Evolutionary conservation across 2,329 filamentous ascomycete genomes (phyloP).

Genomic region (Orbilia brochopaga): DNA sequence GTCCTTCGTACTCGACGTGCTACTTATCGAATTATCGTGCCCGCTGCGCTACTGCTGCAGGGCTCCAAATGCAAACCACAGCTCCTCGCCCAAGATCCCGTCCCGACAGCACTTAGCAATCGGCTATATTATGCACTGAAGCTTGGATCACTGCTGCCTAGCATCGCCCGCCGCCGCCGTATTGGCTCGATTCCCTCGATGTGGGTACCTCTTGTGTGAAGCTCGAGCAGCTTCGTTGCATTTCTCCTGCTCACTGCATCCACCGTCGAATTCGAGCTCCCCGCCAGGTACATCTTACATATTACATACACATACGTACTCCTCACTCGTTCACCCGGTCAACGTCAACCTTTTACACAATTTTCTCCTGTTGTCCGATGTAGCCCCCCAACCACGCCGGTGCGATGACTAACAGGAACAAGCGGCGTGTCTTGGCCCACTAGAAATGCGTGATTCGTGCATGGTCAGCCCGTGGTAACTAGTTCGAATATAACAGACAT

Average conservation of each 20-base stretch:
- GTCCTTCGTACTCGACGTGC: no score
- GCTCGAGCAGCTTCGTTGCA: conserved; percentile 5
- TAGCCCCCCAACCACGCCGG: conserved; percentile 24
- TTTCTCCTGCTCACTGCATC: conserved; percentile 25
- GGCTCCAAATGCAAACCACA: conserved; percentile 3
- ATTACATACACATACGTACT: no score
- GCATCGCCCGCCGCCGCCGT: conserved; percentile 11
- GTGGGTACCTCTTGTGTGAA: conserved; percentile 35
- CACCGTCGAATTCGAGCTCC: conserved; percentile 4
- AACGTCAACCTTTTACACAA: no score
- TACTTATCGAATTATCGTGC: no score
- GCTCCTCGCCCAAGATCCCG: neutral
- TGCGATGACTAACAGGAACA: conserved; percentile 11
- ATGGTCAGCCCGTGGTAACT: conserved; percentile 3
- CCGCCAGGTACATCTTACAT: conserved; percentile 15
- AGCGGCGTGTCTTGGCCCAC: conserved; percentile 22
- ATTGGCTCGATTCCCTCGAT: conserved; percentile 27
- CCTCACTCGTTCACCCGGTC: no score
- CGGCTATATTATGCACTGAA: conserved; percentile 23
- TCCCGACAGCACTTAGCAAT: conserved; percentile 8
- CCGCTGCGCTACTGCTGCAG: no score
- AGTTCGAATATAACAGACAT: conserved; percentile 10
- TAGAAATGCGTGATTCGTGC: conserved; percentile 28
- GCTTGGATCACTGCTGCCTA: conserved; percentile 42
- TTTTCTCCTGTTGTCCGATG: no score